phyloP scores from a whole-genome alignment of 148 eudicot species.

The Fagopyrum tataricum region DNA sequence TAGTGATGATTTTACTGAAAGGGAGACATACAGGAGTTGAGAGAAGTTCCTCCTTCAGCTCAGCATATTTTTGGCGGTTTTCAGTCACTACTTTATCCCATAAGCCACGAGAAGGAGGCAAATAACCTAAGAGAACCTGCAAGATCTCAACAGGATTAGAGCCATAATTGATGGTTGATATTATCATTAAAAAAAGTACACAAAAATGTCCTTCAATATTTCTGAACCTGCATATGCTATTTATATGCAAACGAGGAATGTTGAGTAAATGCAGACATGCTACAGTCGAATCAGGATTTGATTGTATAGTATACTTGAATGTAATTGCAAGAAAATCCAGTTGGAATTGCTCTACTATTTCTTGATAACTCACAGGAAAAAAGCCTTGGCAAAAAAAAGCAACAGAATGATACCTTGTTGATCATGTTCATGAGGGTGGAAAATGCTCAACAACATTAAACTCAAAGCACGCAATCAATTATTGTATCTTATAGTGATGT shows the following conservation, averaged over 20 bases:
- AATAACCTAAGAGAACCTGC: slow-evolving; percentile 66
- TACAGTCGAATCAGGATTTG: background rate
- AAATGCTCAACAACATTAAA: background rate
- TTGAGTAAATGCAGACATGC: background rate
- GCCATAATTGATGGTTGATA: background rate
- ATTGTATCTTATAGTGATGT: background rate
- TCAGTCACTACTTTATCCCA: slow-evolving; percentile 51
- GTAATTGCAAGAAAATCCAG: background rate
- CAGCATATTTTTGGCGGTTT: slow-evolving; percentile 36
- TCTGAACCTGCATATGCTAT: background rate
- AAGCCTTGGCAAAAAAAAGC: background rate
- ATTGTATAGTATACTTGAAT: background rate
- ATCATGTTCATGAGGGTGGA: background rate
- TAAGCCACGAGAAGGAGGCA: slow-evolving; percentile 39
- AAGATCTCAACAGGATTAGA: background rate
- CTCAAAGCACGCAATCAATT: background rate
- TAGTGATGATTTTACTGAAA: background rate
- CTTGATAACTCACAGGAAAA: background rate
- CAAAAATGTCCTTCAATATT: background rate
- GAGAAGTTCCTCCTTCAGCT: slow-evolving; percentile 56
- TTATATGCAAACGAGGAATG: background rate
- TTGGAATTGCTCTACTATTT: background rate
- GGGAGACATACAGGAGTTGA: slow-evolving; percentile 42
- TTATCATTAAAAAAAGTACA: background rate
- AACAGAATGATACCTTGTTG: background rate